Conservation (phyloP, 768 basidiomycete species). For the Leccinum boreale region DNA sequence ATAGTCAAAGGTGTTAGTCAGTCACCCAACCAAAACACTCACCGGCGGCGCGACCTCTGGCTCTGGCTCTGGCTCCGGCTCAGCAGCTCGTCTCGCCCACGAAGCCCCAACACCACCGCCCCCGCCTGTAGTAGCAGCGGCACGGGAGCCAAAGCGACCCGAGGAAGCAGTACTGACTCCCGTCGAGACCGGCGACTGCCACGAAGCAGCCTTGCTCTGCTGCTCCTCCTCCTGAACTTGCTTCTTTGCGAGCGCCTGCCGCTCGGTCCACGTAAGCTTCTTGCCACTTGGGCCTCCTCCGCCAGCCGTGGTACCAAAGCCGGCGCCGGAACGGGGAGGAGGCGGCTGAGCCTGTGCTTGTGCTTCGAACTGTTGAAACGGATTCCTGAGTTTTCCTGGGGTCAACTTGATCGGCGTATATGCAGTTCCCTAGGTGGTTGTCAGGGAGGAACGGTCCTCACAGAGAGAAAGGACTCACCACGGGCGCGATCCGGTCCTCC, state of each 20-base stretch:
- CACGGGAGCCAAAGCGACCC: slow-evolving; percentile 33
- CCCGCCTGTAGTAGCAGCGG: slow-evolving; percentile 28
- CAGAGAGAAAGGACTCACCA: slow-evolving; percentile 34
- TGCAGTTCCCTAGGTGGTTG: slow-evolving; percentile 55
- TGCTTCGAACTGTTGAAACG: slow-evolving; percentile 63
- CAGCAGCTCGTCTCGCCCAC: slow-evolving; percentile 15
- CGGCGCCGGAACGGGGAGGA: slow-evolving; percentile 17
- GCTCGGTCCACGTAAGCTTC: slow-evolving; percentile 92
- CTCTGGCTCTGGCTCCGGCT: slow-evolving; percentile 24
- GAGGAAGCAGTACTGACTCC: slow-evolving; percentile 37
- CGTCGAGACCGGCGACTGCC: slow-evolving; percentile 37
- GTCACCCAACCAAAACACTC: slow-evolving; percentile 10
- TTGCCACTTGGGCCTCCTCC: slow-evolving; percentile 44
- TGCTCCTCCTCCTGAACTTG: slow-evolving; percentile 77
- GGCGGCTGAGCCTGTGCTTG: slow-evolving; percentile 38
- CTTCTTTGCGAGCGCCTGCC: slow-evolving; percentile 88
- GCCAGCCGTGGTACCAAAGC: background rate
- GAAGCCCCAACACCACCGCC: slow-evolving; percentile 20
- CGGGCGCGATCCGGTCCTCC: slow-evolving; percentile 81
- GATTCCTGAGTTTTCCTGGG: slow-evolving; percentile 86
- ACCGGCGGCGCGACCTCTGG: slow-evolving; percentile 32
- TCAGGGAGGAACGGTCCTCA: background rate
- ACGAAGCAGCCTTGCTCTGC: slow-evolving; percentile 55
- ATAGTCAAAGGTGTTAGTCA: background rate
- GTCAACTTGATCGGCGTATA: slow-evolving; percentile 87